phyloP scores from a whole-genome alignment of 495 filamentous ascomycete genomes.

The Bacidia gigantensis region DNA sequence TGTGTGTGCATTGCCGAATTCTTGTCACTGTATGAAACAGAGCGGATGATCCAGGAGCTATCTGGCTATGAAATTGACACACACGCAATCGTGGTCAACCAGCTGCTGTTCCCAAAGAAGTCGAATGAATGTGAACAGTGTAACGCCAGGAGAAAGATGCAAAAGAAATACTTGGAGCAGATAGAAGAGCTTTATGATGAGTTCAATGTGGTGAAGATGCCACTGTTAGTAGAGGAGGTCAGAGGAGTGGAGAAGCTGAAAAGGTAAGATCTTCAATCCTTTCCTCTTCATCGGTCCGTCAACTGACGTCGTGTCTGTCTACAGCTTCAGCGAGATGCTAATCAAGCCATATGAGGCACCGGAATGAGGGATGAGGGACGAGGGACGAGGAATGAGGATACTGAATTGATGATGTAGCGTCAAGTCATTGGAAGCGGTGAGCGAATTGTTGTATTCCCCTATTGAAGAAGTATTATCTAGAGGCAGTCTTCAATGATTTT shows the following conservation, averaged over 20 bases:
- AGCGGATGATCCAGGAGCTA: constrained; percentile 98
- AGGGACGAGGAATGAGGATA: no score
- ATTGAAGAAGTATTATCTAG: no score
- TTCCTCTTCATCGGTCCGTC: background rate
- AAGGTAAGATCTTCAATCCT: no score
- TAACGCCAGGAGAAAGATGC: constrained; percentile 90
- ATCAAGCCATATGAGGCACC: constrained; percentile 74
- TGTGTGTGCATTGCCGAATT: constrained; percentile 99
- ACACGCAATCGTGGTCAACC: constrained; percentile 95
- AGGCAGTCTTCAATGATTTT: no score
- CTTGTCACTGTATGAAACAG: constrained; percentile 92
- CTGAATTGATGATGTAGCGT: no score
- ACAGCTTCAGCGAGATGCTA: constrained; percentile 81
- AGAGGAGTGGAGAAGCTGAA: constrained; percentile 87
- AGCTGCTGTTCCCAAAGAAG: constrained; percentile 83
- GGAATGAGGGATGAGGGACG: no score
- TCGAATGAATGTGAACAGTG: constrained; percentile 88
- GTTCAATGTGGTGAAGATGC: constrained; percentile 98
- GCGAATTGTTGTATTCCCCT: no score
- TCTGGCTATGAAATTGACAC: constrained; percentile 90
- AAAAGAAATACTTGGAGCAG: constrained; percentile 98
- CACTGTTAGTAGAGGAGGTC: constrained; percentile 86
- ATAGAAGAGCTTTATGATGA: constrained; percentile 98
- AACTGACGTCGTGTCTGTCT: background rate
- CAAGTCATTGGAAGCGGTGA: no score